Base-by-base conservation (phyloP, 1,284 basidiomycete species). In the Ganoderma boninense region DNA sequence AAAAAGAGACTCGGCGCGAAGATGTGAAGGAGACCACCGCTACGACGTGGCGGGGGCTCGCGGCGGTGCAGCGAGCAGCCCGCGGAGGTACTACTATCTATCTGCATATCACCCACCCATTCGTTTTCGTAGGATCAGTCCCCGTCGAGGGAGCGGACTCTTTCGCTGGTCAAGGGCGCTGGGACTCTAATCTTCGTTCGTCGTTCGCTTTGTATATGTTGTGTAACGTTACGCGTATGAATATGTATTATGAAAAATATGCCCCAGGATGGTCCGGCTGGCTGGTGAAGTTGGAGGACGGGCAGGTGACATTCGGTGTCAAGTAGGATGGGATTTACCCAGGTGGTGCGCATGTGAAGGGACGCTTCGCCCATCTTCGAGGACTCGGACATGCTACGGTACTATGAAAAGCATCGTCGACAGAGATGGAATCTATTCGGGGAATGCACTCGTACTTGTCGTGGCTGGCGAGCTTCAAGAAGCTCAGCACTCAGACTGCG, bases 141-240 rank as follows among this genome's bases (percentile, higher is more conserved):
- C 73, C 70, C 69, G 68, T 69, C 69, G 73, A 72, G 70, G 73
- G 70, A 74, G 73, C 70, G 73, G 67, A 74, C 73, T 70, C 73
- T 69, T 69, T 70, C 70, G 73, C 73, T 70, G 71, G 32, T 69
- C 69, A 54, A 62, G 67, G 72, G 69, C 73, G 71, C 60, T 67
- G 71, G 73, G 71, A 71, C 73, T 72, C 68, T 61, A 52, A 74
- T 74, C 18, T 72, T 71, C 70, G 70, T 74, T 66, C 68, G 70
- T 57, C 68, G 70, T 57, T 57, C 29, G 54, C 54, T 70, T 70
- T 73, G 70, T 69, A 72, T 72, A 71, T 71, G 73, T 66, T 71
- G 73, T 69, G 10, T 52, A 71, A 70, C 59, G 64, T 64, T 65
- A 71, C 70, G 70, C 63, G 52, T 65, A 67, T 61, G 70, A 44